Conservation (phyloP, 345 rosid species). For the Cochlearia excelsa region DNA sequence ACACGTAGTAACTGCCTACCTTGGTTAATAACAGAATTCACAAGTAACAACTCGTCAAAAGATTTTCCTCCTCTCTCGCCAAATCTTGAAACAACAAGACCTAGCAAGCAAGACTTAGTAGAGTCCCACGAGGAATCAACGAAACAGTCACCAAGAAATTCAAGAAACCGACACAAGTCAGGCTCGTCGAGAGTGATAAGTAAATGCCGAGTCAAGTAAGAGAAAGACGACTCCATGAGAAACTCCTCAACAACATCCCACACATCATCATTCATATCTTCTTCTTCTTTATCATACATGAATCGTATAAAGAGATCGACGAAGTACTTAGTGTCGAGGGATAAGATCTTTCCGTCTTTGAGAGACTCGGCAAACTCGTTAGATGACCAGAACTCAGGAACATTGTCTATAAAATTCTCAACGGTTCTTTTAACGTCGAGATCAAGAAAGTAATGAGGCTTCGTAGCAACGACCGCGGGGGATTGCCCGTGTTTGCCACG, state of each 20-base stretch:
- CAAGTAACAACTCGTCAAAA: constrained; percentile 61
- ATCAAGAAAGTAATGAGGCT: constrained; percentile 94
- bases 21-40: constrained; percentile 59
- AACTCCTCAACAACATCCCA: constrained; percentile 73
- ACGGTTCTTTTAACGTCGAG: constrained; percentile 69
- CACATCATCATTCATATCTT: constrained; percentile 50
- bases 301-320: constrained; percentile 52
- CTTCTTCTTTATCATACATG: constrained; percentile 47
- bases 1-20: constrained; percentile 63
- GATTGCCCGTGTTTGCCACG: constrained; percentile 95
- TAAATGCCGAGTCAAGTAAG: constrained; percentile 62
- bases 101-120: constrained; percentile 49
- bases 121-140: constrained; percentile 36
- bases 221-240: constrained; percentile 61
- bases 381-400: constrained; percentile 94
- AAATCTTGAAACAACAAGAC: constrained; percentile 48
- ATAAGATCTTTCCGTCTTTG: constrained; percentile 74
- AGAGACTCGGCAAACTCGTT: constrained; percentile 72
- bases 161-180: constrained; percentile 52
- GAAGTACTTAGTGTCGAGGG: constrained; percentile 62
- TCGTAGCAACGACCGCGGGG: constrained; percentile 90
- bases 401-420: constrained; percentile 69
- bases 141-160: constrained; percentile 42
- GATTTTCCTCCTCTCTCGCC: constrained; percentile 36
- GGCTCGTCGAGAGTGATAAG: constrained; percentile 67